Evolutionary conservation across 1,139 yeast species (phyloP), one percentile per base, ranked within the genome.

Genomic region (Diutina ranongensis): DNA sequence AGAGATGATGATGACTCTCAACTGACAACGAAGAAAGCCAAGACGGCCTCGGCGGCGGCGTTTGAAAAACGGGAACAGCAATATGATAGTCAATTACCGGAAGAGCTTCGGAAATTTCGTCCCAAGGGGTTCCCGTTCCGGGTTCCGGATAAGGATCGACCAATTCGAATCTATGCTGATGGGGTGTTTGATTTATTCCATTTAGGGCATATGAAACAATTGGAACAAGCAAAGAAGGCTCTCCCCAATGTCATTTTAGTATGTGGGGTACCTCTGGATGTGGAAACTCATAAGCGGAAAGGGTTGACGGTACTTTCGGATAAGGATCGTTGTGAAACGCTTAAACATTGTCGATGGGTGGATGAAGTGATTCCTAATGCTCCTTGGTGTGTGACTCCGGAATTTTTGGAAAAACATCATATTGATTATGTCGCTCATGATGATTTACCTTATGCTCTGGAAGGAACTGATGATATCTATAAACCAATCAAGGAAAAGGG

Each of bases 401-500:
- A 83, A 45, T 92, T 92, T 57, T 65, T 92, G 52, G 68, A 68
- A 46, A 65, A 83, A 56, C 96, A 92, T 64, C 69, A 80, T 47
- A 87, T 92, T 53, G 98, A 92, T 62, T 92, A 87, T 58, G 97
- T 92, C 49, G 98, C 98, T 3, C 98, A 92, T 63, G 98, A 92
- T 64, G 98, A 92, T 62, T 68, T 88, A 52, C 98, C 98, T 0
- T 92, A 92, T 61, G 96, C 87, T 1, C 81, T 94, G 27, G 78
- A 78, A 15, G 95, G 83, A 50, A 73, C 80, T 44, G 97, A 86
- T 60, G 98, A 92, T 61, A 88, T 92, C 47, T 92, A 92, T 65
- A 80, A 78, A 60, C 96, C 97, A 12, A 83, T 92, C 57, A 92
- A 94, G 60, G 85, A 83, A 59, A 71, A 71, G 59, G 98, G 98